Evolutionary conservation across 2,329 filamentous ascomycete genomes (phyloP).

Genomic region (Verticillium nubilum): DNA sequence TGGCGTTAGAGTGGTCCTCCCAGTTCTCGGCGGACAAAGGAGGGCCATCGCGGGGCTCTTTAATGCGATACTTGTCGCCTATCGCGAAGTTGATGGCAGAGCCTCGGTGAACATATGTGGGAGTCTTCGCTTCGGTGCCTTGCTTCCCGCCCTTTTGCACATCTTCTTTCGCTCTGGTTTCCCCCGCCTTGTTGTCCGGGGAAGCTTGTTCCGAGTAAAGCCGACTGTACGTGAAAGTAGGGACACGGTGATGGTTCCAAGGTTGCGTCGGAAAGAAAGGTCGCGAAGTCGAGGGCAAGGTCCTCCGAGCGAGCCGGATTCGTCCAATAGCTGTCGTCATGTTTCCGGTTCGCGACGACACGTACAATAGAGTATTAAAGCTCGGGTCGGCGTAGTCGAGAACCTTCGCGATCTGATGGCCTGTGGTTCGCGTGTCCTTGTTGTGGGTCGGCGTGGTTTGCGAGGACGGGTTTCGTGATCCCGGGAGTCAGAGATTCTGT

Average conservation of each 20-base stretch:
- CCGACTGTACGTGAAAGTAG: not conserved
- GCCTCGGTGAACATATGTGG: conserved; percentile 7
- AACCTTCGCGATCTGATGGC: not conserved
- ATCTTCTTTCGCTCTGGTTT: not conserved
- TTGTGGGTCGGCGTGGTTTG: not conserved
- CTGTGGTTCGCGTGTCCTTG: not conserved
- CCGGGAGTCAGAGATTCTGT: not conserved
- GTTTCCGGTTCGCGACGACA: not conserved
- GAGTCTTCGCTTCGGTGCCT: not conserved
- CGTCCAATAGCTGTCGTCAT: not conserved
- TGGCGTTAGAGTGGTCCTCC: conserved; percentile 35
- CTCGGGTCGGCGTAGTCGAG: not conserved
- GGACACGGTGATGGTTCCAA: not conserved
- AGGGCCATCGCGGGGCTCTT: conserved; percentile 5
- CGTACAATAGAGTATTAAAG: not conserved
- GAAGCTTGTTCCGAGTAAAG: not conserved
- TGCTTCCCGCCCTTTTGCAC: not conserved
- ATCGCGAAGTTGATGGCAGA: conserved; percentile 13
- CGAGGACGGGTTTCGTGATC: not conserved
- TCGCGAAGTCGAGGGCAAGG: not conserved
- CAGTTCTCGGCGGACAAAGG: conserved; percentile 24
- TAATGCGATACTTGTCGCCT: conserved; percentile 1
- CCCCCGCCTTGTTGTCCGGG: not conserved
- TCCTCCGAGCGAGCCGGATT: not conserved
- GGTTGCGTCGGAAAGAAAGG: not conserved